Conservation (phyloP, 176 grass and related monocot species). For the Pontederia crassipes region DNA sequence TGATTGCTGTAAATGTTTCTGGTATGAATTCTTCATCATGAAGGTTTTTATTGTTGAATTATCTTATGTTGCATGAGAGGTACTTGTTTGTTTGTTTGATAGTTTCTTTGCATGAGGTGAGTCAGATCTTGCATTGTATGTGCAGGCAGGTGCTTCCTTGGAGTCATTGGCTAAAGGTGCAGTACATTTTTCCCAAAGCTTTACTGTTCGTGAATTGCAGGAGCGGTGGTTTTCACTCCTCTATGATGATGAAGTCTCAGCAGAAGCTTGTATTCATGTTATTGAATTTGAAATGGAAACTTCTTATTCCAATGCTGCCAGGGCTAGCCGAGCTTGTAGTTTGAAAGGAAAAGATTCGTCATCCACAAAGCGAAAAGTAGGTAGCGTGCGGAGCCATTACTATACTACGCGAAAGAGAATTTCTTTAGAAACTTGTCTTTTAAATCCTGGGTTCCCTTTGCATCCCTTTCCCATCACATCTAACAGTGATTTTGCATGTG, state of each 20-base stretch:
- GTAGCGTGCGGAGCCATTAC: conserved; percentile 44
- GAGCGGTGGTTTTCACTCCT: conserved; percentile 53
- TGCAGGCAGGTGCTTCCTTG: conserved; percentile 54
- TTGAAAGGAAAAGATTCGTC: conserved; percentile 44
- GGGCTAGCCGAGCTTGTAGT: conserved; percentile 42
- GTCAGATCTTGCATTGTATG: conserved; percentile 14
- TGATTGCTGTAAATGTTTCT: no score
- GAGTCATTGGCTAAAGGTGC: conserved; percentile 62
- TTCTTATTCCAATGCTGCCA: conserved; percentile 39
- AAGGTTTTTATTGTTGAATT: not conserved
- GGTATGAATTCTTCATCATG: no score
- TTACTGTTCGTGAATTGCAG: conserved; percentile 55
- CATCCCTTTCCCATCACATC: conserved; percentile 27
- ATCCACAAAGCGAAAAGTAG: conserved; percentile 53
- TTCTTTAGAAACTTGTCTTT: conserved; percentile 30
- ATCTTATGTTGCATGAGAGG: not conserved
- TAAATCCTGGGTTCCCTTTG: conserved; percentile 42
- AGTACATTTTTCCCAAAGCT: conserved; percentile 49
- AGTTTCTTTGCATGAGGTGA: not conserved
- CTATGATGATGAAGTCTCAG: conserved; percentile 37
- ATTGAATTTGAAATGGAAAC: conserved; percentile 44
- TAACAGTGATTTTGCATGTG: conserved; percentile 26
- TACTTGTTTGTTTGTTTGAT: not conserved
- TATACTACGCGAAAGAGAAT: conserved; percentile 53
- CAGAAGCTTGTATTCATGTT: conserved; percentile 39